A percentile compares a stretch with the other conserved stretches of the same genome.
phyloP scores from a whole-genome alignment of 331 rosid genomes.

The Malus hybrid region DNA sequence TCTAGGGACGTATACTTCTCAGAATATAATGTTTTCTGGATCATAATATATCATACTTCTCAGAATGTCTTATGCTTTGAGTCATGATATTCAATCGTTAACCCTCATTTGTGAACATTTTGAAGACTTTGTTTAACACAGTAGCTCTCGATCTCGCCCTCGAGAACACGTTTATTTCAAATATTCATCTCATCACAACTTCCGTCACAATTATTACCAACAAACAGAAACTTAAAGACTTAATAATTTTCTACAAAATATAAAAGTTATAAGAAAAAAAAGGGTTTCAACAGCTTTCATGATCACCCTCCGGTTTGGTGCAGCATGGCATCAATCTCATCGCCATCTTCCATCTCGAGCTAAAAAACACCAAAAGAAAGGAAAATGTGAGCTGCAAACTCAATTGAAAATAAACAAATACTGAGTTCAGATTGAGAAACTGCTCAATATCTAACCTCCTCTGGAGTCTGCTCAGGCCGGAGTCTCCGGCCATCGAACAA shows the following conservation, averaged over 20 bases:
- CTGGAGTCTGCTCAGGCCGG: constrained; percentile 56
- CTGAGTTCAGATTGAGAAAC: neutral
- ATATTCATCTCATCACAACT: too few relatives aligned
- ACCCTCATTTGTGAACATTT: neutral
- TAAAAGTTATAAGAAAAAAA: too few relatives aligned
- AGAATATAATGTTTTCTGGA: neutral
- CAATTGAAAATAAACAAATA: neutral
- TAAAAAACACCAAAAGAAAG: neutral
- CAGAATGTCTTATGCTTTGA: neutral
- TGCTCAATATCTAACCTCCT: constrained; percentile 32
- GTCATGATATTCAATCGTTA: neutral
- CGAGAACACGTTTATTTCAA: too few relatives aligned
- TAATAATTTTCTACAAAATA: too few relatives aligned
- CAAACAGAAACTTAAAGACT: neutral
- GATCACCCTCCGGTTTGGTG: constrained; percentile 51
- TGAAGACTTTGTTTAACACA: neutral
- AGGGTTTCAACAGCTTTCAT: neutral
- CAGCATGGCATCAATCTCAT: constrained; percentile 70
- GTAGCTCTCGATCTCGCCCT: too few relatives aligned
- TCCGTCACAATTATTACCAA: too few relatives aligned
- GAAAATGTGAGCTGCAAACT: neutral
- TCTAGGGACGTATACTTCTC: constrained; percentile 5
- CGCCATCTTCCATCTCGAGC: constrained; percentile 71
- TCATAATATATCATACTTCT: neutral
- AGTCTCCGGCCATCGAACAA: constrained; percentile 64